Conservation (phyloP, 2,329 filamentous ascomycete genomes). For the Colletotrichum navitas region DNA sequence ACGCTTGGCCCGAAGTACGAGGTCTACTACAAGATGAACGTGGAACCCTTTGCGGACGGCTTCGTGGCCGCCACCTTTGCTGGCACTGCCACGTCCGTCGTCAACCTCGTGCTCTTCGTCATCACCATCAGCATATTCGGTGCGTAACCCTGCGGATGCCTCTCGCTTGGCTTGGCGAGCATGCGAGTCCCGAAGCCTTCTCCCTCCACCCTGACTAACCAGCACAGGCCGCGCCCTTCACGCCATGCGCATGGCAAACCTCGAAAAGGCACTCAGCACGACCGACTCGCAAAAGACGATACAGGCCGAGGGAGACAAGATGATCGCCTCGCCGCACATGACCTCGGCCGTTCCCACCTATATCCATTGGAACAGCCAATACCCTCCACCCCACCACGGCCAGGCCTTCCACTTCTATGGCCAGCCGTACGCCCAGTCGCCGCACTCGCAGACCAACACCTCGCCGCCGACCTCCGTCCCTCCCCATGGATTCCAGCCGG, state of each 20-base stretch:
- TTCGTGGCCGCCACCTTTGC: constrained; percentile 42
- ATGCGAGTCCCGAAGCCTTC: neutral
- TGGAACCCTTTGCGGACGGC: constrained; percentile 35
- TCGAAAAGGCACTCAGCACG: constrained; percentile 37
- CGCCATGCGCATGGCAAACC: constrained; percentile 30
- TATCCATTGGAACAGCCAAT: constrained; percentile 39
- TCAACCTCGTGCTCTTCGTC: constrained; percentile 41
- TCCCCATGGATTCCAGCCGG: constrained; percentile 37
- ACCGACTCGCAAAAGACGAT: constrained; percentile 37
- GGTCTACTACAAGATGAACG: constrained; percentile 40
- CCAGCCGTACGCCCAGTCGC: constrained; percentile 39
- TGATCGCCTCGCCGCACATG: constrained; percentile 42
- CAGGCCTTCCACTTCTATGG: constrained; percentile 40
- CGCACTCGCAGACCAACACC: constrained; percentile 37
- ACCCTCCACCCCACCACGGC: constrained; percentile 35
- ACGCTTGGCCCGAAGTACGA: constrained; percentile 40
- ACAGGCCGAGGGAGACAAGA: constrained; percentile 38
- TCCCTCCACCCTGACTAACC: constrained; percentile 1
- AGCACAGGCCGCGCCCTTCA: constrained; percentile 39
- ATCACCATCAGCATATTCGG: constrained; percentile 40
- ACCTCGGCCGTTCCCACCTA: constrained; percentile 36
- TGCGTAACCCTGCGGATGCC: constrained; percentile 1
- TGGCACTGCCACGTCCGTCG: constrained; percentile 35
- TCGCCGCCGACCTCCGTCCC: constrained; percentile 34
- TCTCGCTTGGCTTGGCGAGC: neutral